Evolutionary conservation across 805 yeast genomes (phyloP).

Genomic region (Ogataea pilisensis): DNA sequence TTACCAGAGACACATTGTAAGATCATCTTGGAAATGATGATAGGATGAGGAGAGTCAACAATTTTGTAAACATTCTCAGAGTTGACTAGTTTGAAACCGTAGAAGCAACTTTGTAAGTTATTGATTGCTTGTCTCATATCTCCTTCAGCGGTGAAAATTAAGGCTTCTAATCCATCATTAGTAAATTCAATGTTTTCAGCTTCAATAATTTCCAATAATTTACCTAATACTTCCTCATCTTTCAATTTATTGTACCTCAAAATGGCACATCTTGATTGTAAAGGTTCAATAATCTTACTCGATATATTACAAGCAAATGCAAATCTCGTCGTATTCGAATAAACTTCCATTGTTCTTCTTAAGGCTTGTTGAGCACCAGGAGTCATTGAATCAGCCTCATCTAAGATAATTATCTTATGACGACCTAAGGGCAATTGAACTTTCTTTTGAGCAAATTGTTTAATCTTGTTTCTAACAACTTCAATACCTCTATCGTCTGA

Average conservation of each 20-base stretch:
- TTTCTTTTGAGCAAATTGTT: slow-evolving; percentile 93
- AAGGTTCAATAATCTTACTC: slow-evolving; percentile 91
- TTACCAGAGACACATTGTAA: slow-evolving; percentile 28
- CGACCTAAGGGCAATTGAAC: slow-evolving; percentile 83
- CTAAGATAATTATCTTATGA: slow-evolving; percentile 88
- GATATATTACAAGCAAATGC: slow-evolving; percentile 98
- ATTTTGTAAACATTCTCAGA: slow-evolving; percentile 91
- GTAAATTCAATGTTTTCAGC: slow-evolving; percentile 71
- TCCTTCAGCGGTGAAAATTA: slow-evolving; percentile 94
- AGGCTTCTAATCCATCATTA: slow-evolving; percentile 88
- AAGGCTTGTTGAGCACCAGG: slow-evolving; percentile 95
- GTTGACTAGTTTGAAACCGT: slow-evolving; percentile 90
- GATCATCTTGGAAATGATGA: slow-evolving; percentile 70
- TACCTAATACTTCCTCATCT: slow-evolving; percentile 79
- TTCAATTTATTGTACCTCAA: slow-evolving; percentile 75
- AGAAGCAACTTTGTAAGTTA: slow-evolving; percentile 87
- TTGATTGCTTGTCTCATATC: slow-evolving; percentile 98
- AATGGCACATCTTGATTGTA: slow-evolving; percentile 95
- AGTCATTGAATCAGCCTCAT: slow-evolving; percentile 96
- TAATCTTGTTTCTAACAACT: slow-evolving; percentile 88
- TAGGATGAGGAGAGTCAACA: slow-evolving; percentile 95
- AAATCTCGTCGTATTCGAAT: slow-evolving; percentile 92
- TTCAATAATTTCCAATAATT: slow-evolving; percentile 67
- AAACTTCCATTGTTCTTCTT: slow-evolving; percentile 92
- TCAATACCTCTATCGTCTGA: slow-evolving; percentile 98